Percentiles rank a stretch among this genome's conserved stretches.
phyloP scores from a whole-genome alignment of 2,329 filamentous ascomycete species.

The Zymoseptoria ardabiliae region DNA sequence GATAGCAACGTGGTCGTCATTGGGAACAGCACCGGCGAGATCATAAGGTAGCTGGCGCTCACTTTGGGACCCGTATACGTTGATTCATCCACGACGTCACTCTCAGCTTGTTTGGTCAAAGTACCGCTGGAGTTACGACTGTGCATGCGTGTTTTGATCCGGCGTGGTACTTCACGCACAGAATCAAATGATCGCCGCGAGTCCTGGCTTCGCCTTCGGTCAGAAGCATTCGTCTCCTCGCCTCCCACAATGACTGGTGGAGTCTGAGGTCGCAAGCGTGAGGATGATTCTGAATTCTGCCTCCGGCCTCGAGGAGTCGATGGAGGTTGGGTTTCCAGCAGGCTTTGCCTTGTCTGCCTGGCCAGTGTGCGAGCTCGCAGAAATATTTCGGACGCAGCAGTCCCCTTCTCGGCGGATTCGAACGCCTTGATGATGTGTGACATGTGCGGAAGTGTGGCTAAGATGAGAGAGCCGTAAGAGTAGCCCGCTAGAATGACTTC shows the following conservation, averaged over 20 bases:
- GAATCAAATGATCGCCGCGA: conserved; percentile 26
- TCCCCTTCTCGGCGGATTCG: conserved; percentile 43
- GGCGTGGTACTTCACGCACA: conserved; percentile 34
- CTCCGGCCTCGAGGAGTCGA: conserved; percentile 28
- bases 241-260: conserved; percentile 34
- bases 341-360: conserved; percentile 50
- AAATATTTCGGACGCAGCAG: conserved; percentile 60
- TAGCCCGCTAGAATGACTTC: conserved; percentile 65
- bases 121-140: conserved; percentile 17
- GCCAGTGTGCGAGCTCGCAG: conserved; percentile 63
- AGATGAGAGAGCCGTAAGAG: conserved; percentile 82
- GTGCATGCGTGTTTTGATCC: conserved; percentile 22
- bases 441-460: conserved; percentile 60
- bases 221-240: conserved; percentile 38
- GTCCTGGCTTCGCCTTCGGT: conserved; percentile 37
- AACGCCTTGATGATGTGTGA: conserved; percentile 54
- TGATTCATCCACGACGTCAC: not conserved
- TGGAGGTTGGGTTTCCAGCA: conserved; percentile 23
- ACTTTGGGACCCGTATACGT: conserved; percentile 4
- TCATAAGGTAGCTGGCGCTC: conserved; percentile 36
- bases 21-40: conserved; percentile 42
- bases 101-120: conserved; percentile 28
- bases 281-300: conserved; percentile 9
- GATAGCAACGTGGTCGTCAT: conserved; percentile 31
- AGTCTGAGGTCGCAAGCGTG: conserved; percentile 1